phyloP scores from a whole-genome alignment of 371 early-diverging fungal genomes.

The Scutellospora calospora region DNA sequence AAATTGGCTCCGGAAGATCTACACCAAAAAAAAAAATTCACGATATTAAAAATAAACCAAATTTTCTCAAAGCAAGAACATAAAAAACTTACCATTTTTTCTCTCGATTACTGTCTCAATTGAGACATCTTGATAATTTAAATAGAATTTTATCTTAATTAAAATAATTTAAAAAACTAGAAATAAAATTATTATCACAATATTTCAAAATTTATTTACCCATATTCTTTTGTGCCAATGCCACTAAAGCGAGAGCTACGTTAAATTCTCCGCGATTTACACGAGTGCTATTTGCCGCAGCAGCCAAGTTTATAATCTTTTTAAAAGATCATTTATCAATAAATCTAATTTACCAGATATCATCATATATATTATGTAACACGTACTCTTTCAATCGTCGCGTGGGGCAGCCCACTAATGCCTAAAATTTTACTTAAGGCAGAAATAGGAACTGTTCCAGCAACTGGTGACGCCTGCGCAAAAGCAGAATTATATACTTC shows the following conservation, averaged over 20 bases:
- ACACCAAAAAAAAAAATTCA: background rate
- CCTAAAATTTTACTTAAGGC: slow-evolving; percentile 62
- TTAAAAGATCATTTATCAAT: background rate
- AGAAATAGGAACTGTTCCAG: slow-evolving; percentile 60
- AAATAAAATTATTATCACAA: background rate
- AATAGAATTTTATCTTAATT: background rate
- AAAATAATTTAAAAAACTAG: background rate
- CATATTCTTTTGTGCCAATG: slow-evolving; percentile 83
- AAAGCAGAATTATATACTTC: slow-evolving; percentile 54
- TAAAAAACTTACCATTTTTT: slow-evolving; percentile 54
- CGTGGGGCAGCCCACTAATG: slow-evolving; percentile 60
- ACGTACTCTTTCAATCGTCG: slow-evolving; percentile 63
- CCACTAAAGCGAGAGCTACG: slow-evolving; percentile 72
- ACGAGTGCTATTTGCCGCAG: slow-evolving; percentile 60
- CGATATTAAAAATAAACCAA: background rate
- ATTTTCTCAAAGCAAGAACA: background rate
- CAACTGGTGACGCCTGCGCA: slow-evolving; percentile 59
- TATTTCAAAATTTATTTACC: slow-evolving; percentile 50
- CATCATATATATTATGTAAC: background rate
- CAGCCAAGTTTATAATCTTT: slow-evolving; percentile 58
- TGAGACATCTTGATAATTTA: slow-evolving; percentile 47
- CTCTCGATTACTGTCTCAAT: slow-evolving; percentile 62
- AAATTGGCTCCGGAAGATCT: slow-evolving; percentile 48
- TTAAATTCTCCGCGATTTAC: slow-evolving; percentile 75
- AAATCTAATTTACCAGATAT: background rate